Evolutionary conservation across 257 asterid genomes (phyloP).

Genomic region (Forsythia suspensa): DNA sequence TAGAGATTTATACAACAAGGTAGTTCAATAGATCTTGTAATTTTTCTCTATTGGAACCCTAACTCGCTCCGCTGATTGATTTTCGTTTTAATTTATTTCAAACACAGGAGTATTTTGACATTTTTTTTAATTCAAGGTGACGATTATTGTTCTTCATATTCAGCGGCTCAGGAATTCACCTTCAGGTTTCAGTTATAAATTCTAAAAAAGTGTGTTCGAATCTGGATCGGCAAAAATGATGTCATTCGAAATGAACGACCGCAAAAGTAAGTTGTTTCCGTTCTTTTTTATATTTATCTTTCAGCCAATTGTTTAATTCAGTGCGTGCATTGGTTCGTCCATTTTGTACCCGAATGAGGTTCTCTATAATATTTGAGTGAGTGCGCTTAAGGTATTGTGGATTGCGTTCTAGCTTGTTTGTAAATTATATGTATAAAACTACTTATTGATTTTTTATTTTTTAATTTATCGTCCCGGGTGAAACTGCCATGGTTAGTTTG

Average conservation of each 20-base stretch:
- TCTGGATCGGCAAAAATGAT: conserved; percentile 56
- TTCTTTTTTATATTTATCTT: neutral
- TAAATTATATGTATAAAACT: neutral
- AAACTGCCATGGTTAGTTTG: neutral
- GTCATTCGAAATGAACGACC: conserved; percentile 84
- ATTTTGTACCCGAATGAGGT: neutral
- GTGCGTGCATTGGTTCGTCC: neutral
- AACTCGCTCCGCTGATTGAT: neutral
- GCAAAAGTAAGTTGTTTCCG: conserved; percentile 49
- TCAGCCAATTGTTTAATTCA: neutral
- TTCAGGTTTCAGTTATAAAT: conserved; percentile 17
- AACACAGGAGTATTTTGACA: neutral
- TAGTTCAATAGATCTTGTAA: conserved; percentile 22
- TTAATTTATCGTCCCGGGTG: neutral
- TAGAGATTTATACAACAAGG: conserved; percentile 18
- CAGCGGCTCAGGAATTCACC: conserved; percentile 27
- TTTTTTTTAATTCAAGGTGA: neutral
- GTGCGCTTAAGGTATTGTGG: neutral
- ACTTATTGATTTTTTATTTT: neutral
- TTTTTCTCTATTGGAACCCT: neutral
- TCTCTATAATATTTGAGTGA: neutral
- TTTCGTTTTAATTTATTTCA: neutral
- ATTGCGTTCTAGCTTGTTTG: neutral
- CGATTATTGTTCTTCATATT: conserved; percentile 3
- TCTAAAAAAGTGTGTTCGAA: conserved; percentile 19